phyloP scores from a whole-genome alignment of 306 rosid species.

The Trifolium repens region DNA sequence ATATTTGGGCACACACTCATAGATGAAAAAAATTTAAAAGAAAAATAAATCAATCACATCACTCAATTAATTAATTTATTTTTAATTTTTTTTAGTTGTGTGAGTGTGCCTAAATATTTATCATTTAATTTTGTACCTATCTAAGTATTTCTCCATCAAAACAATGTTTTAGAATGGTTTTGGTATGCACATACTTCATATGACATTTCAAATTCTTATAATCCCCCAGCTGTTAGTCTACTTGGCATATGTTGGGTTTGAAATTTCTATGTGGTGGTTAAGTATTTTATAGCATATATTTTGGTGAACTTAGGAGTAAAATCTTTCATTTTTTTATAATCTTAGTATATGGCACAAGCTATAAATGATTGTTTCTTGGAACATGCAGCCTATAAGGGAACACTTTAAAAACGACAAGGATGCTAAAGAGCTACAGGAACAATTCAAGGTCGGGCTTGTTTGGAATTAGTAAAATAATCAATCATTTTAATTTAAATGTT shows the following conservation, averaged over 20 bases:
- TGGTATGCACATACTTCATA: background rate
- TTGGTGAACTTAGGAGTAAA: background rate
- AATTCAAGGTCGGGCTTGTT: conserved; percentile 65
- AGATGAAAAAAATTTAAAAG: no score
- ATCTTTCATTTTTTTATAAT: conserved; percentile 13
- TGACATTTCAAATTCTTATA: background rate
- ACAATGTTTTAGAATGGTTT: no score
- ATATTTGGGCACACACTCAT: no score
- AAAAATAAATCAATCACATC: no score
- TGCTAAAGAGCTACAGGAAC: conserved; percentile 71
- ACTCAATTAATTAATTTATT: no score
- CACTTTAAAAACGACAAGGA: conserved; percentile 63
- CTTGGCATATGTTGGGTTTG: background rate
- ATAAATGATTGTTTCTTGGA: conserved; percentile 23
- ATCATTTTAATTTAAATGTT: background rate
- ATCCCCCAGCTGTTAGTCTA: background rate
- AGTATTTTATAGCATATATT: no score
- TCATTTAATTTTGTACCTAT: no score
- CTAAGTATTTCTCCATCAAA: no score
- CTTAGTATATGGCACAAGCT: background rate
- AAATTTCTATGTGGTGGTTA: no score
- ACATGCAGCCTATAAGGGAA: conserved; percentile 73
- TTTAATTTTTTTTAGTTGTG: no score
- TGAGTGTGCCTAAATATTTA: no score
- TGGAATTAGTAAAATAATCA: background rate